Evolutionary conservation across 2,329 filamentous ascomycete species (phyloP).

Genomic region (Colletotrichum sidae): DNA sequence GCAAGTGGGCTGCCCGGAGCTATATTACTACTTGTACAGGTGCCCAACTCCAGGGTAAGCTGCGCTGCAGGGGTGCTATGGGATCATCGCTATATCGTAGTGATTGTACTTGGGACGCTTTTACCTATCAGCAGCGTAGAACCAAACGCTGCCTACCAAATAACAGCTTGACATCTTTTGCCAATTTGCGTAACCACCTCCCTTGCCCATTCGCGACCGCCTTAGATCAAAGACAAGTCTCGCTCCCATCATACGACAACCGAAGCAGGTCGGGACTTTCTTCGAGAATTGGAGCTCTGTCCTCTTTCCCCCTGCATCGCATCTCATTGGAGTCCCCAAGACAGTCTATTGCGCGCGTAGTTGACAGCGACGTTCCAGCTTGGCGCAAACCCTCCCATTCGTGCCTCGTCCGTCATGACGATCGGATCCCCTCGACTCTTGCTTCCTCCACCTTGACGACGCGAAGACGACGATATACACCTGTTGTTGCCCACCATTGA

Average conservation of each 20-base stretch:
- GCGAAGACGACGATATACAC: conserved; percentile 19
- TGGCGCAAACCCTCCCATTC: conserved; percentile 29
- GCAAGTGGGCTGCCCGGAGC: conserved; percentile 17
- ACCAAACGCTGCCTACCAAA: conserved; percentile 31
- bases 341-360: conserved; percentile 1
- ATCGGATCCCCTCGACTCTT: conserved; percentile 32
- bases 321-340: conserved; percentile 14
- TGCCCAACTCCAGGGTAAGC: conserved; percentile 13
- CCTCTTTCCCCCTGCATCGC: conserved; percentile 18
- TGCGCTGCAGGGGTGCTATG: conserved; percentile 29
- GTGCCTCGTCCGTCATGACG: conserved; percentile 38
- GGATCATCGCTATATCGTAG: conserved; percentile 30
- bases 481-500: background rate
- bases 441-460: conserved; percentile 36
- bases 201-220: background rate
- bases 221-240: background rate
- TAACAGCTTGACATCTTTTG: conserved; percentile 27
- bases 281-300: conserved; percentile 1
- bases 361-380: conserved; percentile 24
- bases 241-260: background rate
- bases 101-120: conserved; percentile 32
- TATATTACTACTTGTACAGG: background rate
- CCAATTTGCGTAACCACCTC: conserved; percentile 1
- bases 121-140: conserved; percentile 36
- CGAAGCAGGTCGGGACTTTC: background rate